Evolutionary conservation across 1,284 basidiomycete species (phyloP).

Genomic region (Inonotus hispidus): DNA sequence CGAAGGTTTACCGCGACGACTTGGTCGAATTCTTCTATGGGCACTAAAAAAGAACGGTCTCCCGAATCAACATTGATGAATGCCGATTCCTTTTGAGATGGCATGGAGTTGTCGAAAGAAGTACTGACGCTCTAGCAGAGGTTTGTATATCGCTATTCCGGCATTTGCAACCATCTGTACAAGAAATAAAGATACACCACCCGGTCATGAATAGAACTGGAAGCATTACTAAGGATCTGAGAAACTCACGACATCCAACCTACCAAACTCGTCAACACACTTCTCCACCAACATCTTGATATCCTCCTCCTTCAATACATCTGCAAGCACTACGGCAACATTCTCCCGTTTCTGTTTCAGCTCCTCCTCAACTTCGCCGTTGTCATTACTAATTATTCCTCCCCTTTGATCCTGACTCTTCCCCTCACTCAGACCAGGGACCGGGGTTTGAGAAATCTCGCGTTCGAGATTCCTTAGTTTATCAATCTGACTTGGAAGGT

Average conservation of each 20-base stretch:
- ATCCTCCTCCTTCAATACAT: conserved; percentile 22
- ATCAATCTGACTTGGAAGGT: too few relatives aligned
- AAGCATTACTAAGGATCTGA: background rate
- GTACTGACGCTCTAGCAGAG: too few relatives aligned
- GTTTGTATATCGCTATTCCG: conserved; percentile 11
- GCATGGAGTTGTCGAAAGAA: too few relatives aligned
- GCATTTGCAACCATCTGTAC: conserved; percentile 21
- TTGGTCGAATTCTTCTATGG: conserved; percentile 11
- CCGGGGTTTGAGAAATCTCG: too few relatives aligned
- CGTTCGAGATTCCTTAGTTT: too few relatives aligned
- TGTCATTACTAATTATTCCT: too few relatives aligned
- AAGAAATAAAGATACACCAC: background rate
- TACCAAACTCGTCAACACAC: conserved; percentile 19
- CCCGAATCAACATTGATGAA: background rate
- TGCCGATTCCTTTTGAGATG: too few relatives aligned
- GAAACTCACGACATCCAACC: conserved; percentile 22
- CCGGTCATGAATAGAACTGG: background rate
- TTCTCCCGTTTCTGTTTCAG: conserved; percentile 4
- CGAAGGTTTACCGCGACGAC: conserved; percentile 18
- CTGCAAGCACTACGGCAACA: conserved; percentile 13
- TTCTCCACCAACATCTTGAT: conserved; percentile 19
- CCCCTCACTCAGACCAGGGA: too few relatives aligned
- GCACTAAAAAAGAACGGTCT: conserved; percentile 6
- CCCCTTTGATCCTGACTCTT: too few relatives aligned
- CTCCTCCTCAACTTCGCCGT: conserved; percentile 4